A percentile compares a stretch with the other conserved stretches of the same genome.
Conservation (phyloP, 2,329 filamentous ascomycete genomes). For the Aureobasidium melanogenum region DNA sequence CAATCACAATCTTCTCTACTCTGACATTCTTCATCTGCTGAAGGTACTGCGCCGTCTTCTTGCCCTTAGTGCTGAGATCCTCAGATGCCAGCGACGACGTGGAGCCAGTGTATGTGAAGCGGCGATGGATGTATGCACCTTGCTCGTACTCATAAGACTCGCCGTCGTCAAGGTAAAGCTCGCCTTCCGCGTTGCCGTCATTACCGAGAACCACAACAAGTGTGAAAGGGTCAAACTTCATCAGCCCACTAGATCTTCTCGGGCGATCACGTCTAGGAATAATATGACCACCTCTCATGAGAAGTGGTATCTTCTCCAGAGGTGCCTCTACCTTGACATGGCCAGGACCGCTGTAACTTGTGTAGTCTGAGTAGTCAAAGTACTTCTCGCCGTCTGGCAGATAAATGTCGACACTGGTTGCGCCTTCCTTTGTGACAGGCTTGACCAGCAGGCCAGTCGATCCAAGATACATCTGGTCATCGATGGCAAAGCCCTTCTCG, state of each 20-base stretch:
- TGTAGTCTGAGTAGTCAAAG: constrained; percentile 92
- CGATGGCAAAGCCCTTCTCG: constrained; percentile 77
- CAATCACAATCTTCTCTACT: constrained; percentile 75
- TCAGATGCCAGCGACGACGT: constrained; percentile 55
- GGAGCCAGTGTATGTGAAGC: constrained; percentile 55
- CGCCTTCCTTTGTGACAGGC: constrained; percentile 72
- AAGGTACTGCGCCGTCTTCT: constrained; percentile 63
- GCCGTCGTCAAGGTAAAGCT: constrained; percentile 86
- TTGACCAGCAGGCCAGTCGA: constrained; percentile 85
- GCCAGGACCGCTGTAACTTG: constrained; percentile 62
- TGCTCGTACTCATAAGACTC: constrained; percentile 82
- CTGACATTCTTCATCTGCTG: constrained; percentile 69
- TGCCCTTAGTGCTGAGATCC: constrained; percentile 50
- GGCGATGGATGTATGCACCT: constrained; percentile 81
- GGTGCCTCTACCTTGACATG: constrained; percentile 67
- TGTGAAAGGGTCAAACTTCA: constrained; percentile 94
- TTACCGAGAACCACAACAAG: constrained; percentile 67
- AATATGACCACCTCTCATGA: constrained; percentile 91
- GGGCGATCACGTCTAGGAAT: constrained; percentile 83
- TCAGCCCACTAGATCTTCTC: constrained; percentile 73
- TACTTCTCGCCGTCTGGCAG: constrained; percentile 83
- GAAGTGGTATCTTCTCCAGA: constrained; percentile 74
- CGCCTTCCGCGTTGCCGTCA: constrained; percentile 65
- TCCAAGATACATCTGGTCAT: constrained; percentile 90
- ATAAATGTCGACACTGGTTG: constrained; percentile 67